Conservation (phyloP, 768 basidiomycete species). For the Scleroderma citrinum region DNA sequence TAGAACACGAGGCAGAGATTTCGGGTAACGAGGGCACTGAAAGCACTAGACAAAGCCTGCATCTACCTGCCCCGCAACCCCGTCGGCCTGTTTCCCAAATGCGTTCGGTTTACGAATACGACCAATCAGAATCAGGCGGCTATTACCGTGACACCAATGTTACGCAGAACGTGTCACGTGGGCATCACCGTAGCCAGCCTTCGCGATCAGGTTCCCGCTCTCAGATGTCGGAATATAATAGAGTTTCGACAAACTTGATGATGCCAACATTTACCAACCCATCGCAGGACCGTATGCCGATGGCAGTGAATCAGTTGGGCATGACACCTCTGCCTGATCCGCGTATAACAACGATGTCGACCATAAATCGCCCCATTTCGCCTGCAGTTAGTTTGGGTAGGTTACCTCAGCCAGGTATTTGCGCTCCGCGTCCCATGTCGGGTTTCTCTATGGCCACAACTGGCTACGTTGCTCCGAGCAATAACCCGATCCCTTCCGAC, state of each 20-base stretch:
- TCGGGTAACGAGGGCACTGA: conserved; percentile 47
- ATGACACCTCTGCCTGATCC: conserved; percentile 40
- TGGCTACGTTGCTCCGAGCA: conserved; percentile 44
- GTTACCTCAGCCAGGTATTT: conserved; percentile 29
- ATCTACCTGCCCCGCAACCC: conserved; percentile 32
- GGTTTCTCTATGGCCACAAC: conserved; percentile 60
- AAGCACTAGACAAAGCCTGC: conserved; percentile 22
- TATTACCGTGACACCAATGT: conserved; percentile 54
- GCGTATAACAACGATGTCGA: conserved; percentile 42
- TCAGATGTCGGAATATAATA: conserved; percentile 23
- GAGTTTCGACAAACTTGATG: conserved; percentile 20
- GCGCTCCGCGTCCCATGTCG: conserved; percentile 41
- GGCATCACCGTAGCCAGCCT: conserved; percentile 21
- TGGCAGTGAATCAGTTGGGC: conserved; percentile 33
- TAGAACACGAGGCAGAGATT: conserved; percentile 61
- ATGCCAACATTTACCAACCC: conserved; percentile 19
- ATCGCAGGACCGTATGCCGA: conserved; percentile 35
- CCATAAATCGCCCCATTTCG: conserved; percentile 33
- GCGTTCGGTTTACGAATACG: conserved; percentile 36
- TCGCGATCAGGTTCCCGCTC: conserved; percentile 30
- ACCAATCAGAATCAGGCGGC: conserved; percentile 46
- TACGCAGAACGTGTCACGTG: conserved; percentile 31
- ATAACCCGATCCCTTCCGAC: conserved; percentile 51
- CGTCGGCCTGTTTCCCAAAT: conserved; percentile 35
- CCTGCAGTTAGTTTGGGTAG: conserved; percentile 24